These are phyloP conservation scores for Zopfia rhizophila DNA, from an alignment of 2,329 filamentous ascomycete genomes.

Conservation along the genomic window DNA sequence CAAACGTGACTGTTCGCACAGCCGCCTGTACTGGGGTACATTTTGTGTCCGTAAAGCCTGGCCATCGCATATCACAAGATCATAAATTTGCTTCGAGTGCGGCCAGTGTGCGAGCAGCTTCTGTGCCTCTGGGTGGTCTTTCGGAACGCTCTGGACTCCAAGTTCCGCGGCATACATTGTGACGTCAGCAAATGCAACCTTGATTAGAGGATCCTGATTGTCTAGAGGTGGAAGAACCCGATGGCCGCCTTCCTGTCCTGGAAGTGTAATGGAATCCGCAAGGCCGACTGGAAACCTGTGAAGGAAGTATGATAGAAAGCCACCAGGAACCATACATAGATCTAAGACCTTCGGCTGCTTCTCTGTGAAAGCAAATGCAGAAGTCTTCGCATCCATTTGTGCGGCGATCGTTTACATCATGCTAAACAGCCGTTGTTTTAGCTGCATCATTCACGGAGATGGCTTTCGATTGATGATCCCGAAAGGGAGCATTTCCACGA, in stretches of 20 bases:
- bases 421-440: conserved; percentile 19
- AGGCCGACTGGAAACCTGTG: conserved; percentile 48
- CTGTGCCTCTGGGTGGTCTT: conserved; percentile 28
- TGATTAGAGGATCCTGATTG: conserved; percentile 6
- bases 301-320: conserved; percentile 57
- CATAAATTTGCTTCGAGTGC: conserved; percentile 47
- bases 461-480: conserved; percentile 26
- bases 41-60: conserved; percentile 54
- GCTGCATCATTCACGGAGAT: conserved; percentile 14
- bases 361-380: not conserved
- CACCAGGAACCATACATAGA: conserved; percentile 67
- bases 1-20: conserved; percentile 42
- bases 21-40: conserved; percentile 18
- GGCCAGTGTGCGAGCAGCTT: conserved; percentile 15
- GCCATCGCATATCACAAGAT: conserved; percentile 62
- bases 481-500: conserved; percentile 26
- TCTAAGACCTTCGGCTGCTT: conserved; percentile 56
- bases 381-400: conserved; percentile 1
- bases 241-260: conserved; percentile 55
- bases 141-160: conserved; percentile 20
- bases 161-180: conserved; percentile 62
- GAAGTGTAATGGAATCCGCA: conserved; percentile 56
- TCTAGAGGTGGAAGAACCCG: conserved; percentile 18
- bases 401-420: conserved; percentile 15
- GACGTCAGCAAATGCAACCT: conserved; percentile 55